Evolutionary conservation across 2,329 filamentous ascomycete species (phyloP).

Genomic region (Claviceps pazoutovae): DNA sequence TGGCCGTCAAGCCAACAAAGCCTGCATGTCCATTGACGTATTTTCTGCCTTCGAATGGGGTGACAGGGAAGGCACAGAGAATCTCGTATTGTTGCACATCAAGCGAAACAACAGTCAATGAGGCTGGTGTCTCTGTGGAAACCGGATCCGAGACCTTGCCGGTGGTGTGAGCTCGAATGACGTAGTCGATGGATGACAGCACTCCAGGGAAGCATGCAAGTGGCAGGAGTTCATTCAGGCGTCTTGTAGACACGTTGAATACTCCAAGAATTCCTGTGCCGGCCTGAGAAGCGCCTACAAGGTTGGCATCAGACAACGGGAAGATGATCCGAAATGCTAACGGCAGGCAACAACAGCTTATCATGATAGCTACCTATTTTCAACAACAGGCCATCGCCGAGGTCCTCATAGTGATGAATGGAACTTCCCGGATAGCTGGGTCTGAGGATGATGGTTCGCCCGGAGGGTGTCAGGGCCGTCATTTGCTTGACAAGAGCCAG

Average conservation of each 20-base stretch:
- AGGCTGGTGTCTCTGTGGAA: constrained; percentile 25
- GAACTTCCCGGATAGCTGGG: constrained; percentile 62
- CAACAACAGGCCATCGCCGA: constrained; percentile 58
- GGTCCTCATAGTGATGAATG: constrained; percentile 59
- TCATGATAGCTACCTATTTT: constrained; percentile 72
- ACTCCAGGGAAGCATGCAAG: constrained; percentile 63
- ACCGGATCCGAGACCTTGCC: constrained; percentile 46
- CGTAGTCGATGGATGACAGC: constrained; percentile 41
- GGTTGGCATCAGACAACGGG: neutral
- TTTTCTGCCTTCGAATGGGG: constrained; percentile 34
- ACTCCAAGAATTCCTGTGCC: constrained; percentile 68
- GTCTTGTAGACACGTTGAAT: constrained; percentile 61
- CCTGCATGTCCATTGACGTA: constrained; percentile 37
- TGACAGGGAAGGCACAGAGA: constrained; percentile 57
- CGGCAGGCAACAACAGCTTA: constrained; percentile 11
- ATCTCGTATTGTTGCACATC: constrained; percentile 63
- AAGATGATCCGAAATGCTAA: neutral
- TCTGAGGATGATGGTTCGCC: constrained; percentile 66
- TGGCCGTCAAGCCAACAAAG: constrained; percentile 64
- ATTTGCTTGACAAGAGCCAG: constrained; percentile 64
- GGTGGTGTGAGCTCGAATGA: constrained; percentile 58
- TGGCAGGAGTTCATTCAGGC: constrained; percentile 54
- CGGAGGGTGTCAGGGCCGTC: constrained; percentile 57
- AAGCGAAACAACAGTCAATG: constrained; percentile 49
- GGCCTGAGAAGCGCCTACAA: constrained; percentile 35